A percentile compares a stretch with the other conserved stretches of the same genome.
These are phyloP conservation scores for Escallonia herrerae DNA, from an alignment of 129 eudicot species.

Conservation along the genomic window DNA sequence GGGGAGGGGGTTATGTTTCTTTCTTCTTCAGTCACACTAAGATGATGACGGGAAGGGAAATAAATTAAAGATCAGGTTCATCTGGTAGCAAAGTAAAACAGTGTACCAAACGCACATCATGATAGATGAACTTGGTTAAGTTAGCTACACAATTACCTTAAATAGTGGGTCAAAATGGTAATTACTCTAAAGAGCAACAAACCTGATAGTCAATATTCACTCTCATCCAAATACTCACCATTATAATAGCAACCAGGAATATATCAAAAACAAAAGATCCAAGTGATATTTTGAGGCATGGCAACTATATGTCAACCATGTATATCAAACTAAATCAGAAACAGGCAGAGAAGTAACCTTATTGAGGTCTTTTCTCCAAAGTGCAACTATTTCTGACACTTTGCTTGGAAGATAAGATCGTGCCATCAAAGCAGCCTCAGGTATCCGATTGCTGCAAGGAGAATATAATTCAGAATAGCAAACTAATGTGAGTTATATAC, in stretches of 20 bases:
- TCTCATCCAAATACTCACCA: no score
- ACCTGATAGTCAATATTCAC: no score
- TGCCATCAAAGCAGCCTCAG: slow-evolving; percentile 99
- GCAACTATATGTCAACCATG: neutral
- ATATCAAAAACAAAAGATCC: neutral
- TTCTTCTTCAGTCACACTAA: no score
- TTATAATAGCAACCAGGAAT: neutral
- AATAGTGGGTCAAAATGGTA: no score
- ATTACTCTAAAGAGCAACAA: no score
- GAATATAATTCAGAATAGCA: slow-evolving; percentile 15
- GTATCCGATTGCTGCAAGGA: slow-evolving; percentile 82
- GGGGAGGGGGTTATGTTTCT: no score
- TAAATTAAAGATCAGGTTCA: no score
- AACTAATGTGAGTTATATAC: slow-evolving; percentile 5
- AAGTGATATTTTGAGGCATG: neutral
- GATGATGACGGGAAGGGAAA: no score
- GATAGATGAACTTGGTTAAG: no score
- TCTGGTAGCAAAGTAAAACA: no score
- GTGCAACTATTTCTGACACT: slow-evolving; percentile 88
- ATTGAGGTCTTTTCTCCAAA: slow-evolving; percentile 92
- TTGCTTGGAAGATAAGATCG: slow-evolving; percentile 97
- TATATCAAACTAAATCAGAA: neutral
- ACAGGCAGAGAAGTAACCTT: slow-evolving; percentile 40
- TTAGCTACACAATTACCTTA: no score
- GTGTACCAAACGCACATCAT: no score